Percentiles rank a stretch among this genome's conserved stretches.
phyloP scores from a whole-genome alignment of 257 asterid genomes.

The Primulina eburnea region DNA sequence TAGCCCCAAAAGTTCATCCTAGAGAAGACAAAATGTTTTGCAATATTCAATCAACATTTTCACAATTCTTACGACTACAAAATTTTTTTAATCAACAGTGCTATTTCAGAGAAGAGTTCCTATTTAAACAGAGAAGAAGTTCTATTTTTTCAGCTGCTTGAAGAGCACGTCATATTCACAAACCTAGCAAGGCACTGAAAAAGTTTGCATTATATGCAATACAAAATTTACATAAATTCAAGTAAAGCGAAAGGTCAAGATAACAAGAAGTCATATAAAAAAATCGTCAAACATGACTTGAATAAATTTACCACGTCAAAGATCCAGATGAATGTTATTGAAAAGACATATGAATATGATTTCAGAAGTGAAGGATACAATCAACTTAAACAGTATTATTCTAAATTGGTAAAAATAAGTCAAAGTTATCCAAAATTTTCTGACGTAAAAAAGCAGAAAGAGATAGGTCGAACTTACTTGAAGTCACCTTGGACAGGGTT shows the following conservation, averaged over 20 bases:
- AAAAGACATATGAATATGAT: slow-evolving; percentile 1
- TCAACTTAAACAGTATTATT: slow-evolving; percentile 13
- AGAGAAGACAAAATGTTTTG: slow-evolving; percentile 23
- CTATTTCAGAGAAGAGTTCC: not conserved
- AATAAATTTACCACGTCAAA: not conserved
- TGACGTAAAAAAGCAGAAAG: slow-evolving; percentile 21
- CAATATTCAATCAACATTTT: slow-evolving; percentile 19
- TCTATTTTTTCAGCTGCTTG: not conserved
- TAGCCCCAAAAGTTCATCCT: slow-evolving; percentile 99
- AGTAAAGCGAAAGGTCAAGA: slow-evolving; percentile 2
- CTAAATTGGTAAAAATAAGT: slow-evolving; percentile 7
- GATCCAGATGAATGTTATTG: not conserved
- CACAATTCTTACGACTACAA: slow-evolving; percentile 8
- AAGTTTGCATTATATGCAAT: slow-evolving; percentile 14
- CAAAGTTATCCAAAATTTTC: slow-evolving; percentile 14
- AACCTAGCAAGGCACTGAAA: not conserved
- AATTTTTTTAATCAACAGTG: not conserved
- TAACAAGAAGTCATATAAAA: slow-evolving; percentile 10
- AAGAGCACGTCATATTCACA: slow-evolving; percentile 7
- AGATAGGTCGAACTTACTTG: slow-evolving; percentile 54
- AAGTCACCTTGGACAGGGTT: slow-evolving; percentile 85
- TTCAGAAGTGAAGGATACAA: slow-evolving; percentile 9
- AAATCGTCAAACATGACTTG: not conserved
- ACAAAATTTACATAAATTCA: not conserved
- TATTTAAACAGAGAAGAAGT: too few species aligned